Percentiles rank a stretch among this genome's conserved stretches.
phyloP scores from a whole-genome alignment of 768 basidiomycete genomes.

The Lactarius vividus region DNA sequence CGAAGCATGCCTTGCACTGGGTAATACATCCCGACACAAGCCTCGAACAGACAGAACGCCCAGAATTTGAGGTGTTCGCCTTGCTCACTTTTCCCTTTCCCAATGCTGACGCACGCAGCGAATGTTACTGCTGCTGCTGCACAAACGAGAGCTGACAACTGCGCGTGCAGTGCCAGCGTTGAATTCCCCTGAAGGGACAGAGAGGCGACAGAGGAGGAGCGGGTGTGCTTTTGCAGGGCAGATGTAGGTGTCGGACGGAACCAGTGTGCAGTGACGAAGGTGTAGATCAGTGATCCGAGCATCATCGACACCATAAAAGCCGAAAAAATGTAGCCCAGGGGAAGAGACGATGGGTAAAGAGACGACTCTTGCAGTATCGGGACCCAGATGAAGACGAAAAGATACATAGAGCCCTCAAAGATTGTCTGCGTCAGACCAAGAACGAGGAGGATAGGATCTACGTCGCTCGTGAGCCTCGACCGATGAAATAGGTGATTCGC shows the following conservation, averaged over 20 bases:
- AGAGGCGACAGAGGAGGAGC: slow-evolving; percentile 15
- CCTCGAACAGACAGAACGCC: slow-evolving; percentile 74
- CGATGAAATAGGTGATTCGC: background rate
- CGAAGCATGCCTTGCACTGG: slow-evolving; percentile 74
- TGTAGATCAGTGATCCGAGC: slow-evolving; percentile 72
- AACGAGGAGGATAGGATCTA: slow-evolving; percentile 60
- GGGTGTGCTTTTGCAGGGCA: slow-evolving; percentile 19
- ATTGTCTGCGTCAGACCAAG: slow-evolving; percentile 75
- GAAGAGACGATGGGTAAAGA: slow-evolving; percentile 43
- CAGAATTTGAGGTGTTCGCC: slow-evolving; percentile 57
- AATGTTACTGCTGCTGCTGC: slow-evolving; percentile 57
- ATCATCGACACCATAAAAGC: slow-evolving; percentile 82
- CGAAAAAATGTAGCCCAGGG: slow-evolving; percentile 78
- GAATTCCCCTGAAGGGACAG: slow-evolving; percentile 33
- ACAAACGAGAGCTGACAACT: slow-evolving; percentile 63
- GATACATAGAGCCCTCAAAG: slow-evolving; percentile 83
- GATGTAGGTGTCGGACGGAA: slow-evolving; percentile 29
- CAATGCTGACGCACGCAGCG: slow-evolving; percentile 44
- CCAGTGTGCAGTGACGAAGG: slow-evolving; percentile 39
- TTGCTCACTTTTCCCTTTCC: slow-evolving; percentile 26
- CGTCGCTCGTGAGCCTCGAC: background rate
- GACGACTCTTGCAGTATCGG: slow-evolving; percentile 67
- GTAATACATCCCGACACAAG: slow-evolving; percentile 77
- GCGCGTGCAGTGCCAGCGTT: slow-evolving; percentile 59
- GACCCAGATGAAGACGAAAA: slow-evolving; percentile 84